Conservation (phyloP, 2,329 filamentous ascomycete species). For the Cytospora schulzeri region DNA sequence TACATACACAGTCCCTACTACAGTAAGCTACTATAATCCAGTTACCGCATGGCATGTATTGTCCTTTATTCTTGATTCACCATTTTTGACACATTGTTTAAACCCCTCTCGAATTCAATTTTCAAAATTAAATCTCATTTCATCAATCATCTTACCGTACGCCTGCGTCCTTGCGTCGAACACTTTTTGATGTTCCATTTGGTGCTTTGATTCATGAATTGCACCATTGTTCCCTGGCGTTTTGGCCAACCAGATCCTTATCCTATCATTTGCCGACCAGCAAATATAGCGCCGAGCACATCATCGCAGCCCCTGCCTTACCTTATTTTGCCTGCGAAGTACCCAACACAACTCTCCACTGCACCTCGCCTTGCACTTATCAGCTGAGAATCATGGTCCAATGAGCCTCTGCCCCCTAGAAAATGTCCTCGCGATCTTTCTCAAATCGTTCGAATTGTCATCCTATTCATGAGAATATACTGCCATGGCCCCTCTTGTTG, state of each 20-base stretch:
- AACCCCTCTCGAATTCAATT: too few relatives aligned
- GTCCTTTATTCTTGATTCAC: too few relatives aligned
- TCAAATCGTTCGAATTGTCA: background rate
- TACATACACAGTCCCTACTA: background rate
- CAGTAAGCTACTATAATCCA: too few relatives aligned
- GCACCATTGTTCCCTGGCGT: slow-evolving; percentile 11
- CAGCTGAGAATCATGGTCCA: background rate
- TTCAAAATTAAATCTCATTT: too few relatives aligned
- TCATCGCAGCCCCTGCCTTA: slow-evolving; percentile 16
- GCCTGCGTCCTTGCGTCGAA: background rate
- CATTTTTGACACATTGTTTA: too few relatives aligned
- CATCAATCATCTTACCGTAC: background rate
- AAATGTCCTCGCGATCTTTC: background rate
- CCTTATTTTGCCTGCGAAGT: slow-evolving; percentile 15
- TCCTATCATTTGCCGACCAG: background rate
- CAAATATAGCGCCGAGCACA: slow-evolving; percentile 17
- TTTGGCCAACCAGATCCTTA: slow-evolving; percentile 8
- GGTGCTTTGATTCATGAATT: slow-evolving; percentile 11
- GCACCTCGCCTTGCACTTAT: slow-evolving; percentile 11
- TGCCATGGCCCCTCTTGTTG: background rate
- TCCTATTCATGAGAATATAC: background rate
- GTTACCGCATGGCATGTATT: too few relatives aligned
- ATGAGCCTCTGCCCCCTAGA: background rate
- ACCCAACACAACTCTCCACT: slow-evolving; percentile 6
- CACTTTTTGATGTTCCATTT: background rate